phyloP scores from a whole-genome alignment of 352 stramenopile genomes.

The Pelagophyceae sp. region DNA sequence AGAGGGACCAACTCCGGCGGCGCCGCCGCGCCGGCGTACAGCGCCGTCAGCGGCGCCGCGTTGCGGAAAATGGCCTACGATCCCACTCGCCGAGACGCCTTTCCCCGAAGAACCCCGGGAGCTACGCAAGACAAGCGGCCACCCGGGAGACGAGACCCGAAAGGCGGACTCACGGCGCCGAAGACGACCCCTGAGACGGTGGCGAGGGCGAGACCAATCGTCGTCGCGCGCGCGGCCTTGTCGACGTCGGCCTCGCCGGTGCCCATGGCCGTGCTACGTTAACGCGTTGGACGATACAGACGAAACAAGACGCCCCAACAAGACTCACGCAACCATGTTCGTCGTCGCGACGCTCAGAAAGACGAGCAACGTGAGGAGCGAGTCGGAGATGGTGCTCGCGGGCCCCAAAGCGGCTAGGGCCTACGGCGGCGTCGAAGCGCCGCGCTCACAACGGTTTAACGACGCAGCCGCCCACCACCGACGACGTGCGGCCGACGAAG shows the following conservation, averaged over 20 bases:
- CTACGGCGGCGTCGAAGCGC: not conserved
- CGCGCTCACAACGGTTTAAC: not conserved
- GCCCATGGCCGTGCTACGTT: constrained; percentile 26
- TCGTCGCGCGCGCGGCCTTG: constrained; percentile 20
- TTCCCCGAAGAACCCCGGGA: too few species aligned
- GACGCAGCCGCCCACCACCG: not conserved
- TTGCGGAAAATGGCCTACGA: too few species aligned
- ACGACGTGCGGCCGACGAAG: constrained; percentile 31
- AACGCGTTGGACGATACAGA: too few species aligned
- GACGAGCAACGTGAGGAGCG: constrained; percentile 33
- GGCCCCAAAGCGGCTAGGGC: constrained; percentile 38
- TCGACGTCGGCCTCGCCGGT: constrained; percentile 29
- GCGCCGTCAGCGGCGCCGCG: not conserved
- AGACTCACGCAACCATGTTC: constrained; percentile 24
- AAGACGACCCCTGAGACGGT: not conserved
- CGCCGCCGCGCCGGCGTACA: not conserved
- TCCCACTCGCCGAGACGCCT: too few species aligned
- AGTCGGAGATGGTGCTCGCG: constrained; percentile 35
- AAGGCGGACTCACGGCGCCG: not conserved
- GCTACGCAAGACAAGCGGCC: too few species aligned
- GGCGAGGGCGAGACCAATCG: not conserved
- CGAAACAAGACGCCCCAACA: not conserved
- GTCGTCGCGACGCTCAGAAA: constrained; percentile 41
- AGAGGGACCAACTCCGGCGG: not conserved
- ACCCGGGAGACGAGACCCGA: too few species aligned